Evolutionary conservation across 805 yeast species (phyloP).

Genomic region (Barnettozyma pratensis): DNA sequence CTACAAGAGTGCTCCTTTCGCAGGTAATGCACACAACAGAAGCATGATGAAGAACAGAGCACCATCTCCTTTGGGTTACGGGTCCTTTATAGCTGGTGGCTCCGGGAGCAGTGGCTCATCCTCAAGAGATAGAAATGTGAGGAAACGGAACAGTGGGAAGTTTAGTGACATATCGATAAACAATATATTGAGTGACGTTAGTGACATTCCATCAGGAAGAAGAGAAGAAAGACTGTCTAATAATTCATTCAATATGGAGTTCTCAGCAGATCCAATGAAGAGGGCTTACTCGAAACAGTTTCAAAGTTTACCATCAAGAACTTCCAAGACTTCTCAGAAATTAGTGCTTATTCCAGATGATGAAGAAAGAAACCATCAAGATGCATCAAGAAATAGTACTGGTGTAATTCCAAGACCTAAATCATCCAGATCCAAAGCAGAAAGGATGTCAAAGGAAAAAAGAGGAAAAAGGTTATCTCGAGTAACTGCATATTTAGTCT

Average conservation of each 20-base stretch:
- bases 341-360: slow-evolving; percentile 76
- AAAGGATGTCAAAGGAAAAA: slow-evolving; percentile 43
- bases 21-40: slow-evolving; percentile 44
- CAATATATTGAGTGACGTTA: slow-evolving; percentile 65
- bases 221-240: slow-evolving; percentile 39
- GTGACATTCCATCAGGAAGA: slow-evolving; percentile 81
- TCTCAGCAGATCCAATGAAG: slow-evolving; percentile 10
- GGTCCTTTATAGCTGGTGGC: neutral
- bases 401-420: slow-evolving; percentile 3
- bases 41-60: neutral
- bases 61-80: slow-evolving; percentile 1
- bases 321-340: slow-evolving; percentile 81
- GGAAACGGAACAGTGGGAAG: slow-evolving; percentile 28
- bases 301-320: slow-evolving; percentile 61
- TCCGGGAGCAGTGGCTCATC: neutral
- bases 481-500: slow-evolving; percentile 87
- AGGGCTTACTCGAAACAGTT: slow-evolving; percentile 40
- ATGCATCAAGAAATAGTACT: slow-evolving; percentile 6
- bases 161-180: slow-evolving; percentile 81
- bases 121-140: slow-evolving; percentile 6
- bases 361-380: slow-evolving; percentile 1
- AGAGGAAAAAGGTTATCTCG: slow-evolving; percentile 61
- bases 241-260: slow-evolving; percentile 23
- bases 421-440: slow-evolving; percentile 35
- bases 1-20: slow-evolving; percentile 67